phyloP scores from a whole-genome alignment of 192 early-diverging fungal species.

The Gamsiella multidivaricata region DNA sequence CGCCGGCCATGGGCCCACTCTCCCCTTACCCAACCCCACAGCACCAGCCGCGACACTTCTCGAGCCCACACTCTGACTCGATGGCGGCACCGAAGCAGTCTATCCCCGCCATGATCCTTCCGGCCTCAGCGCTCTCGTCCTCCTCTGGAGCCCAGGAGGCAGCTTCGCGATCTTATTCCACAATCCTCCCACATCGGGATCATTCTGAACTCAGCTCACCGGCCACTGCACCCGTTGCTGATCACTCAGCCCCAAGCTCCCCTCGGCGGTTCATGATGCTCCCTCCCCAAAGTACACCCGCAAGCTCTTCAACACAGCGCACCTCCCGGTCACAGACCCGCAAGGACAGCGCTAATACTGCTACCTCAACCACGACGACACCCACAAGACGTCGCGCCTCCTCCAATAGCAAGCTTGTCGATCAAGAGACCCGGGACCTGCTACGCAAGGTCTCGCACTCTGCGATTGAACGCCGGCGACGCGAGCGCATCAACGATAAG shows the following conservation, averaged over 20 bases:
- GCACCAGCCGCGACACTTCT: slow-evolving; percentile 35
- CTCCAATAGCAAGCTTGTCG: slow-evolving; percentile 40
- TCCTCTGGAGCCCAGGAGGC: slow-evolving; percentile 6
- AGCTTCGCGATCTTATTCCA: slow-evolving; percentile 15
- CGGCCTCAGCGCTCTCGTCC: slow-evolving; percentile 40
- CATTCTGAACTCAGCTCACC: slow-evolving; percentile 11
- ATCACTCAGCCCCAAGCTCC: slow-evolving; percentile 26
- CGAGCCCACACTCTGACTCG: slow-evolving; percentile 36
- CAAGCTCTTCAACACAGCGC: not conserved
- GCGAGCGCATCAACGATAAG: slow-evolving; percentile 88
- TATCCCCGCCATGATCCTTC: slow-evolving; percentile 46
- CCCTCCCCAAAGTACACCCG: slow-evolving; percentile 25
- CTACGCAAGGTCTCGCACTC: slow-evolving; percentile 86
- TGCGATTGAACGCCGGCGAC: slow-evolving; percentile 83
- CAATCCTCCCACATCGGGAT: slow-evolving; percentile 5
- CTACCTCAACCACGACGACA: not conserved
- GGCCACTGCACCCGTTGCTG: not conserved
- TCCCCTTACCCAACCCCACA: slow-evolving; percentile 52
- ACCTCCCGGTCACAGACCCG: slow-evolving; percentile 17
- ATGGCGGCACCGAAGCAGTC: slow-evolving; percentile 19
- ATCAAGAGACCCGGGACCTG: slow-evolving; percentile 68
- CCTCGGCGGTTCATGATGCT: slow-evolving; percentile 41
- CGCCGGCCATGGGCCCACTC: slow-evolving; percentile 26
- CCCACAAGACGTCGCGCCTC: slow-evolving; percentile 26
- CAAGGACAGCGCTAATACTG: slow-evolving; percentile 1